These are phyloP conservation scores for Sugiyamaella chiloensis DNA, from an alignment of 805 yeast species.

Conservation along the genomic window DNA sequence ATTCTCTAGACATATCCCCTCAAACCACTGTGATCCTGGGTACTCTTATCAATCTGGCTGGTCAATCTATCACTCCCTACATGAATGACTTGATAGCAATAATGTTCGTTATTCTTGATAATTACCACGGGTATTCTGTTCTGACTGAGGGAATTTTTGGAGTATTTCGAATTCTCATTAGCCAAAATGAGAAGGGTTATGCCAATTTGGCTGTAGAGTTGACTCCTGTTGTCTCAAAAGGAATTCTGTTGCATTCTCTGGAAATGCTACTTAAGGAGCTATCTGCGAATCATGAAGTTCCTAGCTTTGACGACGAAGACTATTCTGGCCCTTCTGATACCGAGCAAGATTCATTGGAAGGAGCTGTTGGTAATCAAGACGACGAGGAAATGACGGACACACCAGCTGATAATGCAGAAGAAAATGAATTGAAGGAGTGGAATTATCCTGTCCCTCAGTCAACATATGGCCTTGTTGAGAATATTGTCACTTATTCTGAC, in stretches of 20 bases:
- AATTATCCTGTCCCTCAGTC: slow-evolving; percentile 59
- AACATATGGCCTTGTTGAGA: slow-evolving; percentile 56
- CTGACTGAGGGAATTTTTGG: slow-evolving; percentile 71
- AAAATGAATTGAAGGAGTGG: slow-evolving; percentile 50
- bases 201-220: slow-evolving; percentile 33
- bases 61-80: slow-evolving; percentile 58
- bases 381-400: slow-evolving; percentile 8
- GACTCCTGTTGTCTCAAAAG: slow-evolving; percentile 32
- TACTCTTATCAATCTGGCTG: slow-evolving; percentile 68
- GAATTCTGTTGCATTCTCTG: slow-evolving; percentile 4
- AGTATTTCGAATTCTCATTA: slow-evolving; percentile 45
- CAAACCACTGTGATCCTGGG: slow-evolving; percentile 66
- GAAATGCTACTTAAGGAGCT: slow-evolving; percentile 31
- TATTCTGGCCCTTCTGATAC: slow-evolving; percentile 21
- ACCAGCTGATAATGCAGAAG: slow-evolving; percentile 34
- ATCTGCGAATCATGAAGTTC: neutral
- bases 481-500: slow-evolving; percentile 67
- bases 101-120: slow-evolving; percentile 72
- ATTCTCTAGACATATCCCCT: slow-evolving; percentile 71
- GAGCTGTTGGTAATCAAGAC: slow-evolving; percentile 33
- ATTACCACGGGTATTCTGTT: slow-evolving; percentile 75
- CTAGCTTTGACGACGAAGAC: slow-evolving; percentile 9
- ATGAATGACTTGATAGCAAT: slow-evolving; percentile 72
- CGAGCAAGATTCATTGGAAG: slow-evolving; percentile 40
- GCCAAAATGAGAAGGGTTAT: slow-evolving; percentile 18